phyloP scores from a whole-genome alignment of 75 land plant genomes.

The Picea sitchensis region DNA sequence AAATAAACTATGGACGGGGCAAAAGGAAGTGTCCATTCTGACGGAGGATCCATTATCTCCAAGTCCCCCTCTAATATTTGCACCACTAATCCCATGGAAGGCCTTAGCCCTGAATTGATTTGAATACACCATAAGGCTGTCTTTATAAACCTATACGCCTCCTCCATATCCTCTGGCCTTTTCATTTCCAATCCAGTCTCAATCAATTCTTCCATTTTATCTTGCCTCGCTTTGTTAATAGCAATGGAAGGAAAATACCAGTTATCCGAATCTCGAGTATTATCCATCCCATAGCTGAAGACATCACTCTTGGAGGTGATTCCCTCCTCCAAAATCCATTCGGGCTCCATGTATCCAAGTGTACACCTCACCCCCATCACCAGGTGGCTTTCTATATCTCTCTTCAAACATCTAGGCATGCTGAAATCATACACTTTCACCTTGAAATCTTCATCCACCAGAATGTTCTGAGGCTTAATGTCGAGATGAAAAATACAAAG shows the following conservation, averaged over 20 bases:
- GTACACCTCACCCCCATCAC: constrained; percentile 71
- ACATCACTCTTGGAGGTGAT: neutral
- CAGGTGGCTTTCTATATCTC: constrained; percentile 55
- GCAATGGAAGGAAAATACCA: neutral
- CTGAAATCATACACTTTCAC: constrained; percentile 91
- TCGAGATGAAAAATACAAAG: constrained; percentile 82
- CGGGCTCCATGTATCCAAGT: constrained; percentile 87
- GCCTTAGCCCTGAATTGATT: neutral
- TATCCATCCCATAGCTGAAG: neutral
- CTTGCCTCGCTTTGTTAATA: neutral
- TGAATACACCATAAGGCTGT: neutral
- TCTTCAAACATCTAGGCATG: constrained; percentile 49
- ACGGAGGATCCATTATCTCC: neutral
- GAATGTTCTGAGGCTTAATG: constrained; percentile 74
- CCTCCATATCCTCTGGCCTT: neutral
- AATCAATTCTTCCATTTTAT: neutral
- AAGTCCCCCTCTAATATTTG: neutral
- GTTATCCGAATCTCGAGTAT: neutral
- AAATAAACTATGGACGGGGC: neutral
- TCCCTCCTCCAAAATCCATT: constrained; percentile 34
- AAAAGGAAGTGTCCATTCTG: neutral
- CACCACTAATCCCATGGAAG: neutral
- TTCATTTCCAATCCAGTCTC: neutral
- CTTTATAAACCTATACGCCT: neutral
- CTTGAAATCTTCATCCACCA: constrained; percentile 68